Evolutionary conservation across 306 rosid genomes (phyloP).

Genomic region (Vachellia pachyceras): DNA sequence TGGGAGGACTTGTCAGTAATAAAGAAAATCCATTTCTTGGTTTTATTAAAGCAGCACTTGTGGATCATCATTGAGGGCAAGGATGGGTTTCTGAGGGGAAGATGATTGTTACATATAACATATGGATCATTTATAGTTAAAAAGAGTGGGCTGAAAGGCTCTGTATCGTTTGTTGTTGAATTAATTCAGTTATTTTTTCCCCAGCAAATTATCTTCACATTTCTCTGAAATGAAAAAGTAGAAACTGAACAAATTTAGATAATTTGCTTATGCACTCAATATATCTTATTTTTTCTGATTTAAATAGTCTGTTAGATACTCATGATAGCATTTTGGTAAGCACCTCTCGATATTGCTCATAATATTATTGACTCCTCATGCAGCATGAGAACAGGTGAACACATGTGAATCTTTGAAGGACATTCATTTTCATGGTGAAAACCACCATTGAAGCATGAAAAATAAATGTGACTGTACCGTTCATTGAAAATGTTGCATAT

Average conservation of each 20-base stretch:
- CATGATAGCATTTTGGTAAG: slow-evolving; percentile 10
- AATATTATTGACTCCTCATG: slow-evolving; percentile 26
- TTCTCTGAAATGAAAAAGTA: background rate
- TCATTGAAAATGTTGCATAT: slow-evolving; percentile 19
- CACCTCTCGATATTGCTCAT: slow-evolving; percentile 11
- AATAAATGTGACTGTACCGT: slow-evolving; percentile 12
- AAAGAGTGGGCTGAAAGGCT: background rate
- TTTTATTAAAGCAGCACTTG: too few relatives aligned
- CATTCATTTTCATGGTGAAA: background rate
- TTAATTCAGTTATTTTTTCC: background rate
- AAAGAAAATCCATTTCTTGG: too few relatives aligned
- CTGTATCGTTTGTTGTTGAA: background rate
- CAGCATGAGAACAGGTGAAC: slow-evolving; percentile 7
- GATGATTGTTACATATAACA: background rate
- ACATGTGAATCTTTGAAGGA: background rate
- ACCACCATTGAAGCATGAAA: slow-evolving; percentile 12
- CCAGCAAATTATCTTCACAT: background rate
- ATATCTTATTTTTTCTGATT: background rate
- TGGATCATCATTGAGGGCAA: background rate
- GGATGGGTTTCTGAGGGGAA: background rate
- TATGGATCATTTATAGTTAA: background rate
- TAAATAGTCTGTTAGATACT: slow-evolving; percentile 7
- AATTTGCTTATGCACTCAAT: too few relatives aligned
- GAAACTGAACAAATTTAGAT: slow-evolving; percentile 1
- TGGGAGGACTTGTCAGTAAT: too few relatives aligned